phyloP scores from a whole-genome alignment of 768 basidiomycete genomes.

The Termitomyces sp. region DNA sequence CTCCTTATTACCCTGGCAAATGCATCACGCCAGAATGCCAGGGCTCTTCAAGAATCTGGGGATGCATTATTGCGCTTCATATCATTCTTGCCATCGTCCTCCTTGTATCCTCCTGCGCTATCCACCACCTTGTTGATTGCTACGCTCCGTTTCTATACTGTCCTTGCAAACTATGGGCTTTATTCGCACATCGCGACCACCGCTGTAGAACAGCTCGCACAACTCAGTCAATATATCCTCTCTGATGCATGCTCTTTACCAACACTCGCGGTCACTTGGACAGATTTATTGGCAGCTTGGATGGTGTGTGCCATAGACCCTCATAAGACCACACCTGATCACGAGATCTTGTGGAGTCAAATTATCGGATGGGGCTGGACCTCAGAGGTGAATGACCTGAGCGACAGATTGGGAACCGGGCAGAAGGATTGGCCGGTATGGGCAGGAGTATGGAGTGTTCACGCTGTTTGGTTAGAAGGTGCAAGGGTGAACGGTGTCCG shows the following conservation, averaged over 20 bases:
- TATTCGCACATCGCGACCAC: slow-evolving; percentile 64
- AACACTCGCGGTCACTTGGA: slow-evolving; percentile 44
- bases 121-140: slow-evolving; percentile 43
- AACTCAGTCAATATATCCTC: slow-evolving; percentile 41
- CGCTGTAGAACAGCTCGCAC: slow-evolving; percentile 49
- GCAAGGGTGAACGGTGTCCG: slow-evolving; percentile 62
- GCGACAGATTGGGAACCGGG: slow-evolving; percentile 24
- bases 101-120: slow-evolving; percentile 34
- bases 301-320: slow-evolving; percentile 84
- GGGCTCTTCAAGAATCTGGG: slow-evolving; percentile 44
- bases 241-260: slow-evolving; percentile 30
- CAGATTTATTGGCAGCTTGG: slow-evolving; percentile 63
- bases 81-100: slow-evolving; percentile 42
- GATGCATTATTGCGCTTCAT: slow-evolving; percentile 74
- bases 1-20: slow-evolving; percentile 51
- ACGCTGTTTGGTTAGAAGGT: slow-evolving; percentile 74
- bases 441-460: slow-evolving; percentile 48
- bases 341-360: slow-evolving; percentile 90
- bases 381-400: slow-evolving; percentile 42
- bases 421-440: slow-evolving; percentile 31
- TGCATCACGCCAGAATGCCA: slow-evolving; percentile 67
- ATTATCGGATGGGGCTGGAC: slow-evolving; percentile 76
- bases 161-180: slow-evolving; percentile 74
- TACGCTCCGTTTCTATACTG: slow-evolving; percentile 59
- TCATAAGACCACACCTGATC: slow-evolving; percentile 78